Evolutionary conservation across 2,329 filamentous ascomycete species (phyloP).

Genomic region (Hymenotorrendiella dingleyae): DNA sequence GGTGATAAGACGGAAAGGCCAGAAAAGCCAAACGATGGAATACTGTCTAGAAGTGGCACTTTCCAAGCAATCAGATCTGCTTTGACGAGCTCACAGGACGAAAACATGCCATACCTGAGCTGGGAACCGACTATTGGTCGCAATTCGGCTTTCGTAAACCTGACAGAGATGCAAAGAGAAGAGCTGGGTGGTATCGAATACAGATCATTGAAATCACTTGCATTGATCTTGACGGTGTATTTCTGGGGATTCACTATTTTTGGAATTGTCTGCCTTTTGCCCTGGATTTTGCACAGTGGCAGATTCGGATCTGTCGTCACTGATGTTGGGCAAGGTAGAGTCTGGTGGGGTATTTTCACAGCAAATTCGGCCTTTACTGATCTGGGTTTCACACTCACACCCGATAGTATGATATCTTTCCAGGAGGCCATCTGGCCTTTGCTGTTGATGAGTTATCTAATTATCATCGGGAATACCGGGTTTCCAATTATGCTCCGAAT

Average conservation of each 20-base stretch:
- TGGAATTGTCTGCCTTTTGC: slow-evolving; percentile 65
- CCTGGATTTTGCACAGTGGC: slow-evolving; percentile 67
- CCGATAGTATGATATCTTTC: slow-evolving; percentile 91
- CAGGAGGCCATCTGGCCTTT: slow-evolving; percentile 69
- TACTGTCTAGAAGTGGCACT: slow-evolving; percentile 35
- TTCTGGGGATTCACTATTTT: slow-evolving; percentile 79
- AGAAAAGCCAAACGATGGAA: slow-evolving; percentile 1
- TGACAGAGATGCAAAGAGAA: slow-evolving; percentile 86
- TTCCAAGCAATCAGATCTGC: slow-evolving; percentile 50
- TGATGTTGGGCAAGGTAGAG: slow-evolving; percentile 52
- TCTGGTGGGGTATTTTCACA: slow-evolving; percentile 93
- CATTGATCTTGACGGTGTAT: slow-evolving; percentile 70
- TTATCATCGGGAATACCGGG: slow-evolving; percentile 90
- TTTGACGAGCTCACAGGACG: slow-evolving; percentile 40
- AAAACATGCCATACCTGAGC: slow-evolving; percentile 80
- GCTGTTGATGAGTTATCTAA: slow-evolving; percentile 74
- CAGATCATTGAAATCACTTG: slow-evolving; percentile 79
- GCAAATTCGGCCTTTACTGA: slow-evolving; percentile 88
- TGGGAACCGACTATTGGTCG: slow-evolving; percentile 88
- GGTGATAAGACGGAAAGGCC: slow-evolving; percentile 31
- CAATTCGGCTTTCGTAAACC: slow-evolving; percentile 85
- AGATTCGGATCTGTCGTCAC: slow-evolving; percentile 63
- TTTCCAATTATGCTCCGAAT: slow-evolving; percentile 94
- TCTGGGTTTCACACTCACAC: slow-evolving; percentile 85
- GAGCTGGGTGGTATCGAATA: slow-evolving; percentile 97